Conservation (phyloP, 306 rosid genomes). For the Biancaea sappan region DNA sequence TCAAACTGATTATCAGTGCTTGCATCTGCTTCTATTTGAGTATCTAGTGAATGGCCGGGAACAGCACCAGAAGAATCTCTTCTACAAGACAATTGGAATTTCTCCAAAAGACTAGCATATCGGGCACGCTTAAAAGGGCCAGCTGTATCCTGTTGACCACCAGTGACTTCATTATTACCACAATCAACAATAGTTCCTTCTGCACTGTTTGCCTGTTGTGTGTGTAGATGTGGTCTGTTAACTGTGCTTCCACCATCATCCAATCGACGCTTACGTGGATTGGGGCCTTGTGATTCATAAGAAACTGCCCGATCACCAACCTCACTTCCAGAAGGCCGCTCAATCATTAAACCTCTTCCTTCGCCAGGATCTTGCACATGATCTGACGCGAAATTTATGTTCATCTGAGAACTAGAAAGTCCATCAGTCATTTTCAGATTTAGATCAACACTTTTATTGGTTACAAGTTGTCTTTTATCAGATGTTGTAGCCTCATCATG, state of each 20-base stretch:
- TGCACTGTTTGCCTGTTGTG: conserved; percentile 79
- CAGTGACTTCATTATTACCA: conserved; percentile 78
- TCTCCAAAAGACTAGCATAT: conserved; percentile 56
- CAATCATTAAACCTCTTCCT: conserved; percentile 75
- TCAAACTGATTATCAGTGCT: conserved; percentile 41
- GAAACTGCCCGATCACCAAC: conserved; percentile 83
- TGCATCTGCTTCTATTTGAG: conserved; percentile 46
- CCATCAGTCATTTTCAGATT: conserved; percentile 75
- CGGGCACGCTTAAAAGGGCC: conserved; percentile 84
- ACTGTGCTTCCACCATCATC: conserved; percentile 60
- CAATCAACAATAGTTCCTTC: conserved; percentile 80
- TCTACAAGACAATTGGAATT: conserved; percentile 55
- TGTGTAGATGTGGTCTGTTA: conserved; percentile 9
- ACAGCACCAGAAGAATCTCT: conserved; percentile 69
- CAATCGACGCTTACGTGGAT: conserved; percentile 73
- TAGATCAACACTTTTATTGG: conserved; percentile 59
- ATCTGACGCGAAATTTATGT: conserved; percentile 48
- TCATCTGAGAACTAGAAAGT: conserved; percentile 55
- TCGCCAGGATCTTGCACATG: conserved; percentile 57
- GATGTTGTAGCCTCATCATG: conserved; percentile 93
- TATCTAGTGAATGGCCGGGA: conserved; percentile 73
- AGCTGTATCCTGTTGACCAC: conserved; percentile 63
- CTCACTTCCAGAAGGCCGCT: conserved; percentile 80
- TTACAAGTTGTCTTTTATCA: conserved; percentile 51
- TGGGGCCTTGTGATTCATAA: conserved; percentile 85